A percentile compares a stretch with the other conserved stretches of the same genome.
Conservation (phyloP, 768 basidiomycete species). For the Phallus indusiatus region DNA sequence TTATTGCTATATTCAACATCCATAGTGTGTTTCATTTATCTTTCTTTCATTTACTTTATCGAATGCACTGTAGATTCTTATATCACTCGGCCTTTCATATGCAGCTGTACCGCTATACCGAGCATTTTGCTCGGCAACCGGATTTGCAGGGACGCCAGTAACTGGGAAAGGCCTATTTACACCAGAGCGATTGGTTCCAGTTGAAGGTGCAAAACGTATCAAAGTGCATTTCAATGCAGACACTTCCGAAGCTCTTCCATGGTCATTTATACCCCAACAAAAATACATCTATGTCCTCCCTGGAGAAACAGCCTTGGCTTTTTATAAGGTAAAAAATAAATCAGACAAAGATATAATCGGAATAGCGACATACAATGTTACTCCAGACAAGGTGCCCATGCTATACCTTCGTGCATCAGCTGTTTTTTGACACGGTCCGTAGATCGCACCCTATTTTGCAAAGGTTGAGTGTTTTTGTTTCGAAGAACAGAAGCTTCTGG, state of each 20-base stretch:
- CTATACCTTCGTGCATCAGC: not conserved
- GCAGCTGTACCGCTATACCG: slow-evolving; percentile 96
- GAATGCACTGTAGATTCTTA: slow-evolving; percentile 46
- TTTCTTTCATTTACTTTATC: not conserved
- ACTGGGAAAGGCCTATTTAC: slow-evolving; percentile 80
- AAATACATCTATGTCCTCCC: slow-evolving; percentile 84
- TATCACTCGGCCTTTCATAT: slow-evolving; percentile 81
- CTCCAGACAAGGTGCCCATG: slow-evolving; percentile 79
- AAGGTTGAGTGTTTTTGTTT: slow-evolving; percentile 99
- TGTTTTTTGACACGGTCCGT: not conserved
- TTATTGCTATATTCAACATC: slow-evolving; percentile 81
- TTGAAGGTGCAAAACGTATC: slow-evolving; percentile 61
- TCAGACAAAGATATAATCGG: slow-evolving; percentile 87
- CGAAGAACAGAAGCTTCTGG: slow-evolving; percentile 92
- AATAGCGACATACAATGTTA: slow-evolving; percentile 98
- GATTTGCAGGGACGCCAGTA: slow-evolving; percentile 91
- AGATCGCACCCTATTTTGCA: slow-evolving; percentile 98
- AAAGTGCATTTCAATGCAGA: slow-evolving; percentile 97
- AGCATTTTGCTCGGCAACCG: slow-evolving; percentile 96
- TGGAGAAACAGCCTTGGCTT: slow-evolving; percentile 93
- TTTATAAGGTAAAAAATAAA: slow-evolving; percentile 87
- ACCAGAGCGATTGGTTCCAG: slow-evolving; percentile 74
- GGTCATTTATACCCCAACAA: slow-evolving; percentile 89
- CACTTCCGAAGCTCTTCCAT: slow-evolving; percentile 78
- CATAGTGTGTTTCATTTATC: slow-evolving; percentile 41